Percentiles rank a stretch among this genome's conserved stretches.
Evolutionary conservation across 257 asterid species (phyloP).

Genomic region (Oldenlandia corymbosa): DNA sequence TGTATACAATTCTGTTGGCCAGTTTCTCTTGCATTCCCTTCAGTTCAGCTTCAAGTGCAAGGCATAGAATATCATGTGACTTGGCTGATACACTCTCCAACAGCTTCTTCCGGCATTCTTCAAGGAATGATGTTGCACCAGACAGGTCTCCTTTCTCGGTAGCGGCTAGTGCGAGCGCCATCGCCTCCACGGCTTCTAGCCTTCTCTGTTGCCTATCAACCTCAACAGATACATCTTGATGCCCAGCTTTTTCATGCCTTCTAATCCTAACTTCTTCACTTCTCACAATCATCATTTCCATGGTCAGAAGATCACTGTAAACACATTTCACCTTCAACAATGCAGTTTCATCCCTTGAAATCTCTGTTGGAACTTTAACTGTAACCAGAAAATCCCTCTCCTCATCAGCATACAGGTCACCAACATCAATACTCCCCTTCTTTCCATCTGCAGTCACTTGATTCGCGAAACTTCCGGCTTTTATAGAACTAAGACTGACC

Average conservation of each 20-base stretch:
- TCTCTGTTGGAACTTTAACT: conserved; percentile 58
- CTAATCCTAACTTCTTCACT: conserved; percentile 48
- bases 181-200: conserved; percentile 78
- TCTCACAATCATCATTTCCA: conserved; percentile 41
- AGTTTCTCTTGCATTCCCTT: conserved; percentile 96
- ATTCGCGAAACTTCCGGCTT: conserved; percentile 71
- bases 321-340: conserved; percentile 57
- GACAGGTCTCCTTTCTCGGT: conserved; percentile 78
- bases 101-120: conserved; percentile 46
- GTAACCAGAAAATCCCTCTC: conserved; percentile 81
- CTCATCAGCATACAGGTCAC: conserved; percentile 90
- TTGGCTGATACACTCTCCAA: conserved; percentile 59
- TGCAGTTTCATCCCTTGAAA: conserved; percentile 40
- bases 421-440: conserved; percentile 62
- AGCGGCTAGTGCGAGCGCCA: conserved; percentile 59
- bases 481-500: conserved; percentile 47
- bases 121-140: conserved; percentile 65
- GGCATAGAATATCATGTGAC: conserved; percentile 56
- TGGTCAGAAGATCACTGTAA: conserved; percentile 64
- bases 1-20: conserved; percentile 81
- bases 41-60: conserved; percentile 80
- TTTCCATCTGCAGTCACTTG: conserved; percentile 41
- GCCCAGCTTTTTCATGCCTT: conserved; percentile 42
- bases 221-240: conserved; percentile 53
- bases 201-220: conserved; percentile 89